Evolutionary conservation across 2,329 filamentous ascomycete genomes (phyloP).

Genomic region (Colletotrichum paranaense): DNA sequence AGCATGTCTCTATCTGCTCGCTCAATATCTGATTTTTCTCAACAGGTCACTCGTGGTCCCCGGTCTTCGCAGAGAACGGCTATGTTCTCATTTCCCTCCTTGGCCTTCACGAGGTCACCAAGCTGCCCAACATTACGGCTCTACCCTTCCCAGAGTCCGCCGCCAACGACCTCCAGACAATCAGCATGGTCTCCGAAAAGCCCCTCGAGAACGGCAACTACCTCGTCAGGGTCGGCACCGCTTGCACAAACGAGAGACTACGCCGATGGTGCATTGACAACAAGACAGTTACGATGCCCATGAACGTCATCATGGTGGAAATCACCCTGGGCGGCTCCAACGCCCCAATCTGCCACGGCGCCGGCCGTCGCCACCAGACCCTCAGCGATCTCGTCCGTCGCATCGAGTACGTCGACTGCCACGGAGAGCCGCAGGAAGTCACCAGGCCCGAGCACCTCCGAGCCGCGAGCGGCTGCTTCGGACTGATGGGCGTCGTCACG

Average conservation of each 20-base stretch:
- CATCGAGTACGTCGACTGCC: slow-evolving; percentile 60
- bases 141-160: slow-evolving; percentile 42
- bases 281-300: slow-evolving; percentile 51
- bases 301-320: slow-evolving; percentile 60
- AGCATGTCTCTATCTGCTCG: neutral
- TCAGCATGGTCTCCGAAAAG: slow-evolving; percentile 46
- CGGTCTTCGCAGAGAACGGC: neutral
- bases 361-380: slow-evolving; percentile 53
- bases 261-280: neutral
- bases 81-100: neutral
- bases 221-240: neutral
- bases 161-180: slow-evolving; percentile 51
- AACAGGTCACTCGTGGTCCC: neutral
- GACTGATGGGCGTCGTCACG: slow-evolving; percentile 59
- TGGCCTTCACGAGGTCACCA: neutral
- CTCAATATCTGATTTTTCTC: neutral
- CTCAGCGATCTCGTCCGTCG: slow-evolving; percentile 55
- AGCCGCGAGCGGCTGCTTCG: slow-evolving; percentile 58
- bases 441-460: slow-evolving; percentile 50
- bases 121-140: neutral
- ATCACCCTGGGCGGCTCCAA: slow-evolving; percentile 60
- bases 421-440: slow-evolving; percentile 53
- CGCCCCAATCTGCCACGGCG: slow-evolving; percentile 58
- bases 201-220: slow-evolving; percentile 43
- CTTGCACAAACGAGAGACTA: neutral